Evolutionary conservation across 192 early-diverging fungal genomes (phyloP).

Genomic region (Irineochytrium annulatum): DNA sequence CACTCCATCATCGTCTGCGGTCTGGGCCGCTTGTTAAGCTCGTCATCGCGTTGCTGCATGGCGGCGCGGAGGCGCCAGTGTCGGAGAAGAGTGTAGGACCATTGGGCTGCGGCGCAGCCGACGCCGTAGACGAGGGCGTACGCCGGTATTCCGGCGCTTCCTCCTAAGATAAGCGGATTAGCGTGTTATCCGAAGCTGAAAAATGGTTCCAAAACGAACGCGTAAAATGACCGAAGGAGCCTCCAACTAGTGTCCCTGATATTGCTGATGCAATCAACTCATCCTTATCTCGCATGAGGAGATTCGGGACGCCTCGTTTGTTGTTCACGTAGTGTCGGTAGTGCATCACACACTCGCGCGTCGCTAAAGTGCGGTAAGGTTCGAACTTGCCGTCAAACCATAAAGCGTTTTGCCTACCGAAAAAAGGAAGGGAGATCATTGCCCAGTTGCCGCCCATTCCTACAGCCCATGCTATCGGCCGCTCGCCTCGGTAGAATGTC

Average conservation of each 20-base stretch:
- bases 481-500: conserved; percentile 18
- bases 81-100: conserved; percentile 5
- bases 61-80: conserved; percentile 16
- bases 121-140: conserved; percentile 34
- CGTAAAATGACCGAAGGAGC: conserved; percentile 28
- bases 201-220: conserved; percentile 20
- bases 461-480: conserved; percentile 31
- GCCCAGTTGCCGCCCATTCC: conserved; percentile 45
- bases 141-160: conserved; percentile 27
- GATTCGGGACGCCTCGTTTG: conserved; percentile 10
- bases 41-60: neutral
- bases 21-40: neutral
- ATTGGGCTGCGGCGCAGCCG: conserved; percentile 18
- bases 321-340: conserved; percentile 28
- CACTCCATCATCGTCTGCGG: conserved; percentile 1
- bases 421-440: conserved; percentile 35
- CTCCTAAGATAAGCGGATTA: conserved; percentile 22
- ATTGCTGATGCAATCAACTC: conserved; percentile 33
- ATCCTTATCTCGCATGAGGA: conserved; percentile 30
- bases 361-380: neutral
- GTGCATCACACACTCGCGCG: conserved; percentile 29
- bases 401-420: too few relatives aligned
- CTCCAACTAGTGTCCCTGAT: conserved; percentile 30
- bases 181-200: neutral
- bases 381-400: too few relatives aligned